Evolutionary conservation across 2,329 filamentous ascomycete genomes (phyloP).

Genomic region (Emericellopsis atlantica): DNA sequence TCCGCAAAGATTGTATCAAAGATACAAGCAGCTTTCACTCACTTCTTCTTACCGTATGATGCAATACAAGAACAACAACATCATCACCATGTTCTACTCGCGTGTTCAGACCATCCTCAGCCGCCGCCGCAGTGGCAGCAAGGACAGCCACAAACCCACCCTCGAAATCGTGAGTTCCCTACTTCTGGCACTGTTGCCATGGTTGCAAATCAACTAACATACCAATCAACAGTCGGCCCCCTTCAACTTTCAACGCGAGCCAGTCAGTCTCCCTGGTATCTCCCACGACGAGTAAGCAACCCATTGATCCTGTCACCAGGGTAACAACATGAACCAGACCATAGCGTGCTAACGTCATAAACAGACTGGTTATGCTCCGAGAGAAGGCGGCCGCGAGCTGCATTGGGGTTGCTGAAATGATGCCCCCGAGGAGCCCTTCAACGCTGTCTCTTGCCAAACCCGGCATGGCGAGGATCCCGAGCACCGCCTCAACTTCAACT

Average conservation of each 20-base stretch:
- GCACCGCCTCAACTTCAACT: background rate
- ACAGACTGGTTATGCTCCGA: conserved; percentile 34
- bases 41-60: background rate
- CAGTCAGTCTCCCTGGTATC: conserved; percentile 39
- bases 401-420: conserved; percentile 28
- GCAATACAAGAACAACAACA: conserved; percentile 20
- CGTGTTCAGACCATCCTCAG: conserved; percentile 30
- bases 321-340: conserved; percentile 1
- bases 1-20: conserved; percentile 3
- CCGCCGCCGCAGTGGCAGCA: conserved; percentile 16
- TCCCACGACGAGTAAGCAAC: conserved; percentile 44
- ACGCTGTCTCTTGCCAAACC: too few relatives aligned
- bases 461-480: too few relatives aligned
- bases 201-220: background rate
- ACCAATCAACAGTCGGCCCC: conserved; percentile 39
- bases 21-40: background rate
- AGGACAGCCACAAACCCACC: conserved; percentile 25
- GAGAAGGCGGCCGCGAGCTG: conserved; percentile 38
- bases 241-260: conserved; percentile 44
- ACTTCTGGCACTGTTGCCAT: background rate
- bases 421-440: conserved; percentile 9
- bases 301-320: background rate
- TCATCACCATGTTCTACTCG: conserved; percentile 28
- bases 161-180: conserved; percentile 31
- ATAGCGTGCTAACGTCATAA: background rate